Evolutionary conservation across 2,329 filamentous ascomycete species (phyloP).

Genomic region (Aureobasidium uvarum): DNA sequence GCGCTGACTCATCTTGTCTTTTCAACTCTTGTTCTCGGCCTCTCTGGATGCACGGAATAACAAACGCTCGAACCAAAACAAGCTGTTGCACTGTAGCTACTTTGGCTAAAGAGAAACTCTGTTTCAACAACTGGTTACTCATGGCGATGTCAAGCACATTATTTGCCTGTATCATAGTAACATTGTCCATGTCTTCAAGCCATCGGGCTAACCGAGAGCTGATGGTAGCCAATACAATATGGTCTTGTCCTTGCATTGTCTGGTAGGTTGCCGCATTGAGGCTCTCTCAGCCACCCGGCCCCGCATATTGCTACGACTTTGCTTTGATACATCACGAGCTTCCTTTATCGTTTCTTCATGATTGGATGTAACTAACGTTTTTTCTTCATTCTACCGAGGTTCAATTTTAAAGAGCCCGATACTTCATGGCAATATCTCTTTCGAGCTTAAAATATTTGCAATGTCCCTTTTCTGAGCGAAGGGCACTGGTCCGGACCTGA

Average conservation of each 20-base stretch:
- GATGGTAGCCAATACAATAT: not conserved
- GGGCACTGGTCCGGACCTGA: not conserved
- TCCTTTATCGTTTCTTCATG: conserved; percentile 1
- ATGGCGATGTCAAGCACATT: not conserved
- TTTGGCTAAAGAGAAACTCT: not conserved
- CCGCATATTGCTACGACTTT: not conserved
- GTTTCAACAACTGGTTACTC: no score
- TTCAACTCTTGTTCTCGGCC: not conserved
- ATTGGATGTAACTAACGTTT: not conserved
- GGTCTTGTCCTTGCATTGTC: conserved; percentile 8
- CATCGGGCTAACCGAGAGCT: conserved; percentile 9
- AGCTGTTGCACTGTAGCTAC: not conserved
- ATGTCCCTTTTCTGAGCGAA: not conserved
- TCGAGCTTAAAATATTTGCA: not conserved
- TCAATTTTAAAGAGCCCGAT: not conserved
- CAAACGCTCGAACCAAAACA: not conserved
- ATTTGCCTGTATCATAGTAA: not conserved
- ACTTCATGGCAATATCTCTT: not conserved
- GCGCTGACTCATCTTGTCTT: conserved; percentile 5
- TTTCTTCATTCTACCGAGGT: not conserved
- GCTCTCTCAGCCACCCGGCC: conserved; percentile 20
- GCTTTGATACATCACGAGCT: not conserved
- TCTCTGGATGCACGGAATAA: not conserved
- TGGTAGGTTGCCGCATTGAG: conserved; percentile 16
- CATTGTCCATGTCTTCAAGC: not conserved